Evolutionary conservation across 2,329 filamentous ascomycete species (phyloP), one percentile per base, ranked within the genome.

Genomic region (Fusarium xyrophilum): DNA sequence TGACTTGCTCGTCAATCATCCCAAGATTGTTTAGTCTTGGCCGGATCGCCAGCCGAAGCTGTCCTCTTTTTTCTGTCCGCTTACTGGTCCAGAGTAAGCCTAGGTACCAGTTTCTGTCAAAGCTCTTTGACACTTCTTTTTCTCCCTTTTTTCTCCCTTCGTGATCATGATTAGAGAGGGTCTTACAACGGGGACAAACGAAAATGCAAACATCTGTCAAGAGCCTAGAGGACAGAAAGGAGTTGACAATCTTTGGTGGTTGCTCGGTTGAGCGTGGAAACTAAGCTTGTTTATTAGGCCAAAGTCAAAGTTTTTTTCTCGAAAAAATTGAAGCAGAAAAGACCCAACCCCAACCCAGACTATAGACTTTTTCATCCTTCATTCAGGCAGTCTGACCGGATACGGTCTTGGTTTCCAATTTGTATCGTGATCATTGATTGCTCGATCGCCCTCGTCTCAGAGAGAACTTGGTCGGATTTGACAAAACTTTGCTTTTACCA

Each of bases 291-390:
- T 48, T 63, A 42, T 59, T 64, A 60, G 52, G n/a, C 36, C 51
- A 60, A 56, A 67, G 57, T 32, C 55, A 65, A 69, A 63, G 57
- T 46, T 46, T 46, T 23, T 46, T 43, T 43, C 40, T 27, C 30
- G 19, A 30, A 15, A 61, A 69, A 63, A 46, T 28, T 35, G 30
- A 63, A 46, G 42, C 9, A 48, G 32, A 58, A 59, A 53, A 43
- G 32, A 33, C 14, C 44, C 44, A 58, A 68, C 52, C 60, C 56
- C 48, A 65, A 61, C 65, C 60, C 32, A 69, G 60, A 52, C 48
- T 53, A 69, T 59, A 67, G 48, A 63, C 66, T 63, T 69, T 68
- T 69, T 60, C 30, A 69, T 44, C 61, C 58, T 28, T 48, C 9
- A 48, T 48, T 48, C 46, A 35, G 21, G 25, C 17, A 17, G 13